These are phyloP conservation scores for Botryococcus braunii DNA, from an alignment of 163 green algal species.

Conservation along the genomic window DNA sequence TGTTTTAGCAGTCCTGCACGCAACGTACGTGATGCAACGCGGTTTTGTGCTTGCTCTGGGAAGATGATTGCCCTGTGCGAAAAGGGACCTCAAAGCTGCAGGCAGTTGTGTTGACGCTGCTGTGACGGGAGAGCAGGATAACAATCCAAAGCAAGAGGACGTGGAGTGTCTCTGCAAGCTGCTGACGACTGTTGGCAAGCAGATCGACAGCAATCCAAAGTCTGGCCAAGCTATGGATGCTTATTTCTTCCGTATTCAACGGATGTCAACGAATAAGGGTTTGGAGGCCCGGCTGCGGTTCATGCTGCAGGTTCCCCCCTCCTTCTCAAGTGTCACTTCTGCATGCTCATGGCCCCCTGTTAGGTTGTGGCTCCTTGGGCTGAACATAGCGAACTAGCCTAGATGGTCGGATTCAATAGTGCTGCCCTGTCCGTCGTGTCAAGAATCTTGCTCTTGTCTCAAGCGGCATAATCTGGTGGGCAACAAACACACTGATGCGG, in stretches of 20 bases:
- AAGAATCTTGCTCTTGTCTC: background rate
- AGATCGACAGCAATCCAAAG: constrained; percentile 42
- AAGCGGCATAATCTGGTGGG: background rate
- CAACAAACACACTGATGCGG: background rate
- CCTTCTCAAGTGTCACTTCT: background rate
- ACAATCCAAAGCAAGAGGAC: constrained; percentile 62
- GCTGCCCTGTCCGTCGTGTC: background rate
- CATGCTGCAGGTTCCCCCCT: constrained; percentile 52
- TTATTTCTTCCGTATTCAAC: constrained; percentile 84
- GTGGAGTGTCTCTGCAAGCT: constrained; percentile 97
- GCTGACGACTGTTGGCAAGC: constrained; percentile 75
- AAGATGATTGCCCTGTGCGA: no score
- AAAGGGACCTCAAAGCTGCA: no score
- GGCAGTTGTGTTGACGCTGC: no score
- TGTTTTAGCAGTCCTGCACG: no score
- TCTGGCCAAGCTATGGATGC: constrained; percentile 52
- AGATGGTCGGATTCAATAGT: background rate
- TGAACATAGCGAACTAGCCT: background rate
- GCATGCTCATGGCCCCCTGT: background rate
- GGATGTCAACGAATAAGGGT: constrained; percentile 42
- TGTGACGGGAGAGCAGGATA: no score
- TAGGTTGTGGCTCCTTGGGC: background rate
- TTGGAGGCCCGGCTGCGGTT: constrained; percentile 79
- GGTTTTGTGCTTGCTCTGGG: no score
- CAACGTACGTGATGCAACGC: no score